Conservation (phyloP, 2,329 filamentous ascomycete species). For the Scedosporium aurantiacum region DNA sequence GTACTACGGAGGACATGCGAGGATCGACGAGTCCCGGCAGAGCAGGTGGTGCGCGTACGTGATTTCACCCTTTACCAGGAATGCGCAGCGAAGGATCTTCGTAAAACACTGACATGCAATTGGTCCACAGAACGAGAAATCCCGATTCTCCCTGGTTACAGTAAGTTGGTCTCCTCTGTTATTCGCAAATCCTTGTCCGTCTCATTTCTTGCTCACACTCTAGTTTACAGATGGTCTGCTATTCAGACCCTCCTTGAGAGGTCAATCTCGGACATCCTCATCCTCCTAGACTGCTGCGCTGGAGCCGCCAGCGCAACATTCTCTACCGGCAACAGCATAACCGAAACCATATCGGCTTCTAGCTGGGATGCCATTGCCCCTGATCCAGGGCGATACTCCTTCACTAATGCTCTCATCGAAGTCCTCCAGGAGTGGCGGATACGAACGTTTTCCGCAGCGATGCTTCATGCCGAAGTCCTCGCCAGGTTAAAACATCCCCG, state of each 20-base stretch:
- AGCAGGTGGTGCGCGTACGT: slow-evolving; percentile 51
- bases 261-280: slow-evolving; percentile 45
- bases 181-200: background rate
- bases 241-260: slow-evolving; percentile 49
- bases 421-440: slow-evolving; percentile 46
- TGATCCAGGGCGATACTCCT: slow-evolving; percentile 47
- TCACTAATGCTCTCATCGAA: slow-evolving; percentile 48
- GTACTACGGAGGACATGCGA: slow-evolving; percentile 50
- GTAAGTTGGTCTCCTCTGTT: slow-evolving; percentile 20
- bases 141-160: slow-evolving; percentile 44
- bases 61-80: background rate
- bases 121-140: slow-evolving; percentile 30
- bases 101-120: background rate
- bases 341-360: slow-evolving; percentile 50
- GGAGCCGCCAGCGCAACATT: slow-evolving; percentile 50
- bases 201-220: slow-evolving; percentile 5
- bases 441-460: slow-evolving; percentile 45
- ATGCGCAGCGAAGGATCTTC: background rate
- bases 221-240: slow-evolving; percentile 38
- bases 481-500: slow-evolving; percentile 49
- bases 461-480: slow-evolving; percentile 49
- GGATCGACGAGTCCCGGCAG: slow-evolving; percentile 47
- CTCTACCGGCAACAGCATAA: slow-evolving; percentile 46
- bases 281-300: slow-evolving; percentile 48
- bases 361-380: slow-evolving; percentile 52